These are phyloP conservation scores for Cicer arietinum DNA, from an alignment of 306 rosid genomes.

Conservation along the genomic window DNA sequence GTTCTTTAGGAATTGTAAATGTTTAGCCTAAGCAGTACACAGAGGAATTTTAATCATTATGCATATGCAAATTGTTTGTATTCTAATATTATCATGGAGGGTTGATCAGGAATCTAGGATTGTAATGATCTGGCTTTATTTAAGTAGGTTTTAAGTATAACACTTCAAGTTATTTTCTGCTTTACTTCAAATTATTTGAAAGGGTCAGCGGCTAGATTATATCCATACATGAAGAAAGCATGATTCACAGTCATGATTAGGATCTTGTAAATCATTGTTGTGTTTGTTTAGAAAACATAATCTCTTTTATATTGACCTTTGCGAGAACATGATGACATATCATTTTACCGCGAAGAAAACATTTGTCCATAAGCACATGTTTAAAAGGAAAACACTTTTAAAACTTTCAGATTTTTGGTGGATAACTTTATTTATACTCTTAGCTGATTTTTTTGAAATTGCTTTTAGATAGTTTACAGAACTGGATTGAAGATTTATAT, in stretches of 20 bases:
- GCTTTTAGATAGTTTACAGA: slow-evolving; percentile 78
- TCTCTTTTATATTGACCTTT: not conserved
- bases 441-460: slow-evolving; percentile 41
- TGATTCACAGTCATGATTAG: slow-evolving; percentile 5
- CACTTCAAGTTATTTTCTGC: slow-evolving; percentile 12
- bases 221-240: slow-evolving; percentile 6
- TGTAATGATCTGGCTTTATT: slow-evolving; percentile 21
- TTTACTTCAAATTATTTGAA: slow-evolving; percentile 32
- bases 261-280: slow-evolving; percentile 7
- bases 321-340: not conserved
- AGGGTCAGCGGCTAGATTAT: slow-evolving; percentile 8
- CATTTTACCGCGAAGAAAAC: slow-evolving; percentile 18
- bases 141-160: not conserved
- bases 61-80: not conserved
- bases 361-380: not conserved
- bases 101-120: slow-evolving; percentile 3
- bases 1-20: slow-evolving; percentile 37
- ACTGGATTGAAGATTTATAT: slow-evolving; percentile 92
- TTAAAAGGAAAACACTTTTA: slow-evolving; percentile 21
- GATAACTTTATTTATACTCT: slow-evolving; percentile 20
- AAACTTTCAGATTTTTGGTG: slow-evolving; percentile 21
- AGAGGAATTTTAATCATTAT: slow-evolving; percentile 10
- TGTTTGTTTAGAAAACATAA: not conserved
- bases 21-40: slow-evolving; percentile 22
- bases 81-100: slow-evolving; percentile 34